These are phyloP conservation scores for Solioccasus polychromus DNA, from an alignment of 768 basidiomycete species.

Conservation along the genomic window DNA sequence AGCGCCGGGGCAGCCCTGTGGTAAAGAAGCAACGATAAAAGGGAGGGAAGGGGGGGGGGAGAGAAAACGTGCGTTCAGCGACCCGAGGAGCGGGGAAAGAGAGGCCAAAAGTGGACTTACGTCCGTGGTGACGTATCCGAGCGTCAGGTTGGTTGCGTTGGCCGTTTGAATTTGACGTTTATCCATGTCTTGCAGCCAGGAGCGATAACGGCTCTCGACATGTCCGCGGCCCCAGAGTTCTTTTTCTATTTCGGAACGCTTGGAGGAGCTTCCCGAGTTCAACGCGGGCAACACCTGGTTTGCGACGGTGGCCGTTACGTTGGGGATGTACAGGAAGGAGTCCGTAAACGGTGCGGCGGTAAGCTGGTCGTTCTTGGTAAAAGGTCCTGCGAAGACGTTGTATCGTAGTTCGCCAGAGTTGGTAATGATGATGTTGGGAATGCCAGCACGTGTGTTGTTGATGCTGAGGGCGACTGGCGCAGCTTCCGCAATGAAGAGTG, in stretches of 20 bases:
- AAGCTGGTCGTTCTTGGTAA: constrained; percentile 80
- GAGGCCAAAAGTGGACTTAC: constrained; percentile 37
- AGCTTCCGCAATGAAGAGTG: constrained; percentile 52
- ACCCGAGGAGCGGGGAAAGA: background rate
- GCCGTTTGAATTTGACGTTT: constrained; percentile 34
- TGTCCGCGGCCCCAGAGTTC: constrained; percentile 41
- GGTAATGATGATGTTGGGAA: constrained; percentile 62
- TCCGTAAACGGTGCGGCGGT: constrained; percentile 71
- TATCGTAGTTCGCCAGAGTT: constrained; percentile 67
- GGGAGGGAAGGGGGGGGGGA: too few relatives aligned
- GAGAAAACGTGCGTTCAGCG: too few relatives aligned
- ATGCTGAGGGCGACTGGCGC: constrained; percentile 53
- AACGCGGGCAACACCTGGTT: constrained; percentile 50
- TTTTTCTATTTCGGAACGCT: constrained; percentile 14
- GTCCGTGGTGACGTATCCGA: constrained; percentile 75
- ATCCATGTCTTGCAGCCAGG: constrained; percentile 52
- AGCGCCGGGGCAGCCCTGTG: constrained; percentile 63
- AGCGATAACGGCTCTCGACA: constrained; percentile 47
- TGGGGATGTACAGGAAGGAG: constrained; percentile 58
- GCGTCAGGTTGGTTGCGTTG: constrained; percentile 48
- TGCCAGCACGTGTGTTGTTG: constrained; percentile 59
- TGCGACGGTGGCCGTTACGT: constrained; percentile 50
- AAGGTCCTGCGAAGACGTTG: constrained; percentile 63
- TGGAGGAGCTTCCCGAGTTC: constrained; percentile 42
- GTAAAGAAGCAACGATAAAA: background rate